phyloP scores from a whole-genome alignment of 495 filamentous ascomycete genomes.

The Aspergillus leporis region DNA sequence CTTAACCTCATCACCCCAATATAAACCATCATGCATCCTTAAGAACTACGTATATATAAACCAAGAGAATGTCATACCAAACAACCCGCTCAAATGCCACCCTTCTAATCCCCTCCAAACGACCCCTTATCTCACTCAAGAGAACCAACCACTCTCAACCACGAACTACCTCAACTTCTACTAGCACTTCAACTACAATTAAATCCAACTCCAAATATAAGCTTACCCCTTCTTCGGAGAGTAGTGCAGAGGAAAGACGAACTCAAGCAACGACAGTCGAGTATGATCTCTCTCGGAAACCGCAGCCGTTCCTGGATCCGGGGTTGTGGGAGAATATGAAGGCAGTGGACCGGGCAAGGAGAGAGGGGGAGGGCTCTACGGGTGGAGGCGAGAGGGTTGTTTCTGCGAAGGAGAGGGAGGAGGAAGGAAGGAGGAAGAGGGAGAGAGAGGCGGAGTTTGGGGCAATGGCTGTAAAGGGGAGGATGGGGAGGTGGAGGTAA shows the following conservation, averaged over 20 bases:
- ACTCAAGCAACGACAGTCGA: conserved; percentile 5
- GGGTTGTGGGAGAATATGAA: conserved; percentile 19
- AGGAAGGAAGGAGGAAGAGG: conserved; percentile 19
- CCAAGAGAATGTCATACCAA: conserved; percentile 11
- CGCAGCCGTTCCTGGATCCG: conserved; percentile 36
- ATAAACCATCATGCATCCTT: neutral
- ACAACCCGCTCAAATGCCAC: conserved; percentile 2
- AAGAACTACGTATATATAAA: neutral
- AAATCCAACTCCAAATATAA: conserved; percentile 15
- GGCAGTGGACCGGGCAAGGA: neutral
- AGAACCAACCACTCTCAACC: neutral
- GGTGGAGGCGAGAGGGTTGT: conserved; percentile 5
- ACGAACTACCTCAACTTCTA: conserved; percentile 7
- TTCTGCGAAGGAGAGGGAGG: conserved; percentile 15
- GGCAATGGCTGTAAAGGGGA: conserved; percentile 32
- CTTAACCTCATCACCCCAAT: no score
- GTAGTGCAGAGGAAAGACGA: neutral
- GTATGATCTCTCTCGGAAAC: conserved; percentile 24
- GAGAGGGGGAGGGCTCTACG: conserved; percentile 10
- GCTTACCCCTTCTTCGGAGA: neutral
- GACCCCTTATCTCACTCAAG: conserved; percentile 4
- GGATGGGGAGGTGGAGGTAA: conserved; percentile 18
- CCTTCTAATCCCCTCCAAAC: conserved; percentile 20
- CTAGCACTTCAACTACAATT: neutral
- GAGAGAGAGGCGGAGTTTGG: conserved; percentile 34